Base-by-base conservation (phyloP, 106 monocot genomes). In the Allium sativum region DNA sequence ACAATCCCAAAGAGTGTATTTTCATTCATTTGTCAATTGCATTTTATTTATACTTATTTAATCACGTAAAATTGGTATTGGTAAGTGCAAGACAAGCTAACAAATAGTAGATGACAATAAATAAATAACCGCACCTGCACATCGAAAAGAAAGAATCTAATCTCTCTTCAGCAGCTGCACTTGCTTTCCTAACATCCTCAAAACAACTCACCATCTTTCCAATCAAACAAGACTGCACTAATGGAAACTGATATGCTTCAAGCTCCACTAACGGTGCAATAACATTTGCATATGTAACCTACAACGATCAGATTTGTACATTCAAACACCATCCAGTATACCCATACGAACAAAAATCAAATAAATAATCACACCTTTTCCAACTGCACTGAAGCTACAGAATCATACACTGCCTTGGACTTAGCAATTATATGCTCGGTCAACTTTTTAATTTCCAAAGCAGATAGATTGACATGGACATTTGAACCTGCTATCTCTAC, bases 211-310 rank as follows among this genome's bases (percentile, higher is more conserved):
- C 88, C 91, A 92, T 92, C 59, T 78, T 82, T 17, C 78, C 82
- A 61, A 85, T 81, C 6, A 98, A 41, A 73, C 96, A 98, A 14
- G 88, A 88, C 62, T 98, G 98, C 17, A 88, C 73, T 54, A 88
- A 71, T 52, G 98, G 88, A 78, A 92, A 98, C 22, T 82, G 88
- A 19, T 74, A 65, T 58, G 87, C 88, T 50, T 98, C 98, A 41
- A 98, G 69, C 53, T 88, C 87, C 15, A 74, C 78, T 40, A 98
- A 67, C 61, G 92, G 88, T 47, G 66, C 50, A 20, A 98, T 77
- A 8, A 76, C 80, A 81, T 85, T 92, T 47, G 42, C 41, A 55
- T 85, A 98, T 45, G 82, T 75, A 48, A 81, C 89, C 98, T 98
- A 68, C 70, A 77, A 41, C 48, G 9, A 9, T 44, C 17, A 42